Evolutionary conservation across 2,329 filamentous ascomycete genomes (phyloP), one percentile per base, ranked within the genome.

Genomic region (Colletotrichum sp.): DNA sequence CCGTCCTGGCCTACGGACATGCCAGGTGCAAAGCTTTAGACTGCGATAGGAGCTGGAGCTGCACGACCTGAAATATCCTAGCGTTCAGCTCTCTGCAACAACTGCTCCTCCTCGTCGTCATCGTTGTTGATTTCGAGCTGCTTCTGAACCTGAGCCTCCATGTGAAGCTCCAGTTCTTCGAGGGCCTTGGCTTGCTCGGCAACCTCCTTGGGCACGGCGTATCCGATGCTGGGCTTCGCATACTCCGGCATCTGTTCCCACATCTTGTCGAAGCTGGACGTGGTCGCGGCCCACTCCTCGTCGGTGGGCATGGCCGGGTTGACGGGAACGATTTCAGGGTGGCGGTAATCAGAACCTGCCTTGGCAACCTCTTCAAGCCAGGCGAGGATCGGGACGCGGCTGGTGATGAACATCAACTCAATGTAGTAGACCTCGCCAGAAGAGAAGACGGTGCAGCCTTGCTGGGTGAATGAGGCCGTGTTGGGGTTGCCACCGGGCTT

Each of bases 381-480:
- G 52, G 85, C 83, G 3, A 95, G 83, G 30, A 95, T 89, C 4
- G 86, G 82, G 15, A 81, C 79, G 77, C 91, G 89, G 1, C 90
- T 89, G 13, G 82, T 82, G 15, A 93, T 86, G 68, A 96, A 88
- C 76, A 95, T 89, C 49, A 87, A 86, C 82, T 98, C 95, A 9
- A 86, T 85, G 80, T 92, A 87, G 39, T 87, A 81, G 2, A 84
- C 79, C 77, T 94, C 91, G 5, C 93, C 93, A 3, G 93, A 90
- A n/a, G 93, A 93, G 83, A 93, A 94, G 77, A 92, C 89, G 6
- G 94, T 93, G 78, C 91, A 94, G 7, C 93, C 93, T 59, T 90
- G 86, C 13, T 83, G 78, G 0, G 87, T 86, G 80, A 88, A 86
- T 49, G 81, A 79, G 3, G 78, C 72, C 4, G 85, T 84, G 16